Evolutionary conservation across 140 eudicot species (phyloP).

Genomic region (Flaveria floridana): DNA sequence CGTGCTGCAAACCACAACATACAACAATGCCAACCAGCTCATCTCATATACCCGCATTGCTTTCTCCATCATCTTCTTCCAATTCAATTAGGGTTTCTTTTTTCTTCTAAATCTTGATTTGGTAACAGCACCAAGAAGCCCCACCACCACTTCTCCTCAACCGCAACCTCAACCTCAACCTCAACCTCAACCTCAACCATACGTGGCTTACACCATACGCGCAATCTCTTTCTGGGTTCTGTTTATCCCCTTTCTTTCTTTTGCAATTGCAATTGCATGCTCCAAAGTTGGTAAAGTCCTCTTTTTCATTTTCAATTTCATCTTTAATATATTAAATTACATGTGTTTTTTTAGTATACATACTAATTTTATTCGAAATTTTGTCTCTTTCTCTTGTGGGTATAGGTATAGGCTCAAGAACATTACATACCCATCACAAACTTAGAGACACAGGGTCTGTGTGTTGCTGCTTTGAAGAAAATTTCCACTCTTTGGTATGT

Average conservation of each 20-base stretch:
- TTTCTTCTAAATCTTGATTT: slow-evolving; percentile 8
- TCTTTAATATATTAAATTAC: not conserved
- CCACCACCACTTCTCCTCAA: not conserved
- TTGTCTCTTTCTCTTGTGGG: slow-evolving; percentile 22
- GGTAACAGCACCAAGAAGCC: slow-evolving; percentile 29
- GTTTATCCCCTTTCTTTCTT: slow-evolving; percentile 7
- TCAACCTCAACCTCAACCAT: slow-evolving; percentile 12
- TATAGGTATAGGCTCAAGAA: not conserved
- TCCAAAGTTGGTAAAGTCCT: slow-evolving; percentile 29
- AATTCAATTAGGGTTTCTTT: slow-evolving; percentile 23
- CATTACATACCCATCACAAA: not conserved
- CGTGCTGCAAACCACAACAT: too few species aligned
- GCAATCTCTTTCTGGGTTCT: not conserved
- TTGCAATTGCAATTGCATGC: slow-evolving; percentile 15
- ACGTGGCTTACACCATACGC: slow-evolving; percentile 18
- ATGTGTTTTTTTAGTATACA: too few species aligned
- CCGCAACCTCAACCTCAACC: slow-evolving; percentile 9
- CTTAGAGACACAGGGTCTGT: not conserved
- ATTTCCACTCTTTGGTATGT: slow-evolving; percentile 32
- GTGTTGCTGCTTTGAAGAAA: slow-evolving; percentile 8
- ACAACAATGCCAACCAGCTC: slow-evolving; percentile 49
- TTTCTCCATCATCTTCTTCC: slow-evolving; percentile 4
- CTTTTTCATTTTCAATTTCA: not conserved
- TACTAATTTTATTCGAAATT: slow-evolving; percentile 3
- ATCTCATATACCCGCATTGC: slow-evolving; percentile 21